Evolutionary conservation across 2,329 filamentous ascomycete genomes (phyloP), one percentile per base, ranked within the genome.

Genomic region (Diaporthe velutina): DNA sequence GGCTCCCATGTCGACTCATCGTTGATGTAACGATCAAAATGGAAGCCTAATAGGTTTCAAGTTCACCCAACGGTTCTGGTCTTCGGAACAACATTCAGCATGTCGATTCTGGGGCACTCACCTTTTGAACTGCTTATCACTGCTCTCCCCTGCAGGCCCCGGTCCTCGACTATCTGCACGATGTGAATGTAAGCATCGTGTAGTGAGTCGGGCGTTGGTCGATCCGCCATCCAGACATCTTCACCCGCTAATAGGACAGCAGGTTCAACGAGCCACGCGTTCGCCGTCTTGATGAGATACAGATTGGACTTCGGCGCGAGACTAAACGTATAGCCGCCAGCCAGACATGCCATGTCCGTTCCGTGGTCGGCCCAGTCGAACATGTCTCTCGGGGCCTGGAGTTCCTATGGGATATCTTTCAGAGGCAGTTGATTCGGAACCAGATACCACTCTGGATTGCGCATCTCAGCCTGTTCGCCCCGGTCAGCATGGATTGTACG

Each of bases 281-380:
- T 70, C 13, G 3, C 17, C 1, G 30, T 10, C 19, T 70, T 70
- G 35, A 70, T 35, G 35, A 70, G 67, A 55, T 70, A 70, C 15
- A 70, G 17, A 6, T 45, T 15, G 9, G 67, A 40, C 15, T 9
- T 57, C 10, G 30, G 50, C 10, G 67, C 67, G 28, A 70, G 50
- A 33, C 67, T 55, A 13, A 42, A 57, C 2, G 35, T 54, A 17
- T 22, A 5, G 4, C 67, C 67, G 19, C 50, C 52, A 57, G 67
- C 67, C 40, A 55, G 35, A 42, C 50, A 54, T 19, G 50, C 67
- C 50, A 70, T 57, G 13, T n/a, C 52, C 10, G 67, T 70, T n/a
- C 67, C 67, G 9, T 70, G 67, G 4, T 10, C 50, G 0, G 0
- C 4, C 25, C 35, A 57, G 22, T 70, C 67, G 10, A 10, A 45